Percentiles rank a stretch among this genome's conserved stretches.
These are phyloP conservation scores for Pythium coloratum DNA, from an alignment of 352 stramenopile genomes.

Conservation along the genomic window DNA sequence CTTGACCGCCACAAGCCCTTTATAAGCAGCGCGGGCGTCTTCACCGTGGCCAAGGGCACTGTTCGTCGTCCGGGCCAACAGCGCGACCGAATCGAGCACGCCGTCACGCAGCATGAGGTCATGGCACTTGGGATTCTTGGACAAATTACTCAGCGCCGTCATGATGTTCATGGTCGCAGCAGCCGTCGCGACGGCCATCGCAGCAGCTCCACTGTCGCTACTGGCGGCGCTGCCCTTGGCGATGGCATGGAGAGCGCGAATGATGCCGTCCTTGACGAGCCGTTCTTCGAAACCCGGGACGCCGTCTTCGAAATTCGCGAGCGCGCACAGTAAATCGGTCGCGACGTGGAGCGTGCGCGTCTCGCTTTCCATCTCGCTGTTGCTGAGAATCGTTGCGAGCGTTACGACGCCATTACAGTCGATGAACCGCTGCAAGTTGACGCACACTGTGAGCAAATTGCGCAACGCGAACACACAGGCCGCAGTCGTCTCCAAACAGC, in stretches of 20 bases:
- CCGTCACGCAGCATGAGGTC: conserved; percentile 78
- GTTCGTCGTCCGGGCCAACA: conserved; percentile 33
- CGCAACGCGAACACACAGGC: conserved; percentile 69
- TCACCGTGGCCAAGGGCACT: conserved; percentile 16
- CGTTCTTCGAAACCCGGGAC: conserved; percentile 48
- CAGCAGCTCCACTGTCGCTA: conserved; percentile 14
- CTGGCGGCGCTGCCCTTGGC: conserved; percentile 41
- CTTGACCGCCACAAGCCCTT: conserved; percentile 55
- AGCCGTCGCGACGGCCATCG: conserved; percentile 11
- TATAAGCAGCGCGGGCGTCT: conserved; percentile 48
- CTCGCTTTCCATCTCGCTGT: conserved; percentile 48
- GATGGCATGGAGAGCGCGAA: conserved; percentile 62
- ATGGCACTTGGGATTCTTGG: conserved; percentile 54
- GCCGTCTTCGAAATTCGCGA: conserved; percentile 46
- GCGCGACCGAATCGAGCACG: conserved; percentile 52
- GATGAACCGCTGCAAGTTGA: conserved; percentile 71
- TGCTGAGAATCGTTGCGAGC: conserved; percentile 56
- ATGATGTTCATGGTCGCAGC: conserved; percentile 53
- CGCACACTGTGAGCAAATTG: conserved; percentile 59
- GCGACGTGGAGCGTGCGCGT: conserved; percentile 46
- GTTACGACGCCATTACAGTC: conserved; percentile 61
- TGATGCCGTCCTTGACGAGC: conserved; percentile 74
- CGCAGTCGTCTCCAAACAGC: conserved; percentile 55
- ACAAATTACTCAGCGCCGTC: conserved; percentile 66
- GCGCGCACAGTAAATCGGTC: conserved; percentile 66